Percentiles rank a stretch among this genome's conserved stretches.
These are phyloP conservation scores for Fusarium nodosum DNA, from an alignment of 2,329 filamentous ascomycete genomes.

Conservation along the genomic window DNA sequence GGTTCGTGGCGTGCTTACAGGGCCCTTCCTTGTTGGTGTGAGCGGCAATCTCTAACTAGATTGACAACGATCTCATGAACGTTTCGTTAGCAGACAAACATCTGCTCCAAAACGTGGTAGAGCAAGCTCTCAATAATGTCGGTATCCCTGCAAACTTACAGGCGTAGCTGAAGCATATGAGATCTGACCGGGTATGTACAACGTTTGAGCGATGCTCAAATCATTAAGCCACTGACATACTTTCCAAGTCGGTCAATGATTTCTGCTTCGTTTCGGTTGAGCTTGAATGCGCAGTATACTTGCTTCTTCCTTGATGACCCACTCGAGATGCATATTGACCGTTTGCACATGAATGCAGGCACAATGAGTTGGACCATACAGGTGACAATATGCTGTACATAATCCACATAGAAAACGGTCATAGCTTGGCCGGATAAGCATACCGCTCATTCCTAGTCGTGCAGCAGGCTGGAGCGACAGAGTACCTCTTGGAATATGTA, in stretches of 20 bases:
- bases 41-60: constrained; percentile 13
- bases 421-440: constrained; percentile 13
- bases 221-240: neutral
- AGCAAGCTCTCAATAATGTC: constrained; percentile 26
- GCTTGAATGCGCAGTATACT: constrained; percentile 5
- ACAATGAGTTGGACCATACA: constrained; percentile 5
- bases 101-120: constrained; percentile 25
- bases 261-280: constrained; percentile 12
- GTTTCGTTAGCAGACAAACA: constrained; percentile 39
- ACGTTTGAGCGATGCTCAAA: neutral
- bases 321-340: constrained; percentile 24
- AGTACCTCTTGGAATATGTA: neutral
- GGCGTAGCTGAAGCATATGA: constrained; percentile 2
- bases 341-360: constrained; percentile 16
- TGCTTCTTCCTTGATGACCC: constrained; percentile 9
- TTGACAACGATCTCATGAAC: constrained; percentile 14
- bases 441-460: constrained; percentile 16
- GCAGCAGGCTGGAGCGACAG: constrained; percentile 7
- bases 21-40: constrained; percentile 14
- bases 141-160: neutral
- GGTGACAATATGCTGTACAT: constrained; percentile 12
- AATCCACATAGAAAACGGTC: constrained; percentile 13
- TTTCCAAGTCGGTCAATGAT: constrained; percentile 4
- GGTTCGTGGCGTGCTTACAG: constrained; percentile 16
- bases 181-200: neutral